Percentiles rank a stretch among this genome's conserved stretches.
Conservation (phyloP, 2,329 filamentous ascomycete species). For the Scytalidium lignicola region DNA sequence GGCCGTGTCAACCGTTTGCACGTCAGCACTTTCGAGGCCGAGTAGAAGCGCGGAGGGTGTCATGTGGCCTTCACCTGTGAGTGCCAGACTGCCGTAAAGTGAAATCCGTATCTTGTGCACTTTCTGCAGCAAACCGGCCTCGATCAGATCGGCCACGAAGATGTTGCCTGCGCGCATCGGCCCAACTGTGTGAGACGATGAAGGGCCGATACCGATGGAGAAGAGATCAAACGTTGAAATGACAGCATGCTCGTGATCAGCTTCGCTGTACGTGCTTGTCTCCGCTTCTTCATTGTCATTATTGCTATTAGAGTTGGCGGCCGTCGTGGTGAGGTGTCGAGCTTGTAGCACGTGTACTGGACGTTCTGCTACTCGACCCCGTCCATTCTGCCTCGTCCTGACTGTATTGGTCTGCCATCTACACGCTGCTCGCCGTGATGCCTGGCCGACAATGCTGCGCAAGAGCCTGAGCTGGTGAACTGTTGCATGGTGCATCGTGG, state of each 20-base stretch:
- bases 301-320: background rate
- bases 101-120: slow-evolving; percentile 43
- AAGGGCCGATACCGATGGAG: slow-evolving; percentile 47
- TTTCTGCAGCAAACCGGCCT: slow-evolving; percentile 39
- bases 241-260: slow-evolving; percentile 46
- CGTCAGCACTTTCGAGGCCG: slow-evolving; percentile 44
- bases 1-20: slow-evolving; percentile 43
- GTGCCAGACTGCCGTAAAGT: slow-evolving; percentile 44
- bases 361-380: background rate
- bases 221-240: slow-evolving; percentile 48
- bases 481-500: slow-evolving; percentile 20
- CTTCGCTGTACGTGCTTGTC: slow-evolving; percentile 41
- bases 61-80: slow-evolving; percentile 48
- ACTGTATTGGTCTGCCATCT: background rate
- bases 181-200: slow-evolving; percentile 46
- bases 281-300: slow-evolving; percentile 24
- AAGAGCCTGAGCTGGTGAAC: slow-evolving; percentile 21
- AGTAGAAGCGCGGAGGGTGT: slow-evolving; percentile 44
- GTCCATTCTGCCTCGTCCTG: background rate
- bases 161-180: slow-evolving; percentile 49
- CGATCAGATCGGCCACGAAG: slow-evolving; percentile 42
- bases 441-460: slow-evolving; percentile 10
- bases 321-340: slow-evolving; percentile 17
- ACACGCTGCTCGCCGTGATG: background rate
- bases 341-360: slow-evolving; percentile 4